Evolutionary conservation across 306 rosid species (phyloP), one percentile per base, ranked within the genome.

Genomic region (Acmispon strigosus): DNA sequence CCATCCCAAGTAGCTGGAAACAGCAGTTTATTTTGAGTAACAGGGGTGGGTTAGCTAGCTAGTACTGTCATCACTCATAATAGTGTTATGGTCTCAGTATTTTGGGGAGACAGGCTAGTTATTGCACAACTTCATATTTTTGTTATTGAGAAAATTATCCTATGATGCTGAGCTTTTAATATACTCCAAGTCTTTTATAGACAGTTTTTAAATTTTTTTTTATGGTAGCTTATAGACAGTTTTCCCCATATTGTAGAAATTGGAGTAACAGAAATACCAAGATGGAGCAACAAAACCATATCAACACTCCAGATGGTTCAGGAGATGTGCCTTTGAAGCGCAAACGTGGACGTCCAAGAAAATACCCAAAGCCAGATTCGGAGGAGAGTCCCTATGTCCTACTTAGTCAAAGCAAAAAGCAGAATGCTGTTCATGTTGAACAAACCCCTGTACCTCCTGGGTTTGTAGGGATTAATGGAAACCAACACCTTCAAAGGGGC

Each of bases 271-370:
- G 66, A 70, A 59, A 22, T 45, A 50, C 43, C 19, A 57, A 67
- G 68, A 94, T 94, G 98, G 78, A 82, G 56, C 92, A 86, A 74
- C 76, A 74, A 7, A 77, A 85, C 78, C 92, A 73, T 49, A 87
- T 73, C 67, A 78, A 79, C 68, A 83, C 64, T 53, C 81, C 79
- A 45, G 88, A 83, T 84, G 82, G 83, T 37, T 86, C 84, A 2
- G 85, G 84, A 64, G 89, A 86, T 66, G 66, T 77, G 77, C 90
- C 91, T n/a, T 51, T 75, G 84, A 94, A 90, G 92, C 90, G 96
- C 2, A 90, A 91, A 77, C 96, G 98, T 14, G 98, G 98, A 20
- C 98, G 98, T 42, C 98, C 98, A 7, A 82, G 97, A 67, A 94
- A 94, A 84, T 84, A 87, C 70, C 98, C 96, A 4, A 86, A 66